A percentile compares a stretch with the other conserved stretches of the same genome.
Conservation (phyloP, 345 rosid species). For the Eucalyptus pauciflora region DNA sequence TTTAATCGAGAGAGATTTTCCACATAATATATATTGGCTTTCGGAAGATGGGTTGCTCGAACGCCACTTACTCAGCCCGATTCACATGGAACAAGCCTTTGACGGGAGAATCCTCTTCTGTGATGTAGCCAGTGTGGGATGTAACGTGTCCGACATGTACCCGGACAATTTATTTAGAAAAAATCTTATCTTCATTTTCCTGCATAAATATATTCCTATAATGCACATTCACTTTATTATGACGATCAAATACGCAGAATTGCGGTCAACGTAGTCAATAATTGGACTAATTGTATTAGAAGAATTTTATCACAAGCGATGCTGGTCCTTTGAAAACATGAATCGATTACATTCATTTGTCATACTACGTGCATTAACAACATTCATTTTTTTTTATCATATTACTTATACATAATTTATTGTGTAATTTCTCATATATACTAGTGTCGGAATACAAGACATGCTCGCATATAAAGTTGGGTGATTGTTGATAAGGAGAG, state of each 20-base stretch:
- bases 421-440: background rate
- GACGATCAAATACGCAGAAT: background rate
- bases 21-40: background rate
- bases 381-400: background rate
- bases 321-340: background rate
- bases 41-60: background rate
- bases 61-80: background rate
- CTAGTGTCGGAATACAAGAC: rapidly evolving
- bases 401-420: background rate
- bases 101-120: background rate
- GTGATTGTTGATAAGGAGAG: rapidly evolving
- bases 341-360: background rate
- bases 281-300: background rate
- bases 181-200: background rate
- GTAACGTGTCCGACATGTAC: background rate
- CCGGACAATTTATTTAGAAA: background rate
- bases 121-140: background rate
- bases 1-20: background rate
- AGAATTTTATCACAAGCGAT: background rate
- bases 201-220: background rate
- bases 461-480: rapidly evolving
- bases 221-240: background rate
- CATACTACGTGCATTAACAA: rapidly evolving
- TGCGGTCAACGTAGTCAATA: background rate
- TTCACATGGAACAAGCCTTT: background rate